Base-by-base conservation (phyloP, 2,329 filamentous ascomycete species). In the Metarhizium sp. region DNA sequence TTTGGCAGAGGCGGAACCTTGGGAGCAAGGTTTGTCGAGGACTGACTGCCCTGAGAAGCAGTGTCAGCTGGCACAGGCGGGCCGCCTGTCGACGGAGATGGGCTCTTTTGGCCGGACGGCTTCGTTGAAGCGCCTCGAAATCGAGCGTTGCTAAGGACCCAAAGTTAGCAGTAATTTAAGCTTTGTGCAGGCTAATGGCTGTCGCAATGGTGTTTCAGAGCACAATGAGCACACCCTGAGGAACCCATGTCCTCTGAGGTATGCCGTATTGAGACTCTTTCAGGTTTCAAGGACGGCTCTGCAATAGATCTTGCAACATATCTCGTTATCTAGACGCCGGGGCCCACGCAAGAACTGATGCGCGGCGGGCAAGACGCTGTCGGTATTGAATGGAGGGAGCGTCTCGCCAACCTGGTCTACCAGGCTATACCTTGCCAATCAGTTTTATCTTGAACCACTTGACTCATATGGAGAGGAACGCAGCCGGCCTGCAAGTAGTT, bases 1-100 rank as follows among this genome's bases (percentile, higher is more conserved):
- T 76, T 83, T 50, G 80, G 79, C 62, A 86, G 72, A 57, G 82
- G 82, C 58, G 82, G 81, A 48, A 85, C 77, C 67, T 78, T 80
- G 46, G 81, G 80, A 56, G 80, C 78, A 59, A 79, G 64, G 63
- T 68, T 80, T 52, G 73, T 68, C 40, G 80, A 76, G 40, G 78
- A 76, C 61, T 80, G 77, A 65, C 70, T 77, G 60, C 71, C 73
- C 66, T 78, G 78, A 51, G 75, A 69, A 56, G 69, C 62, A 51
- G 62, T 63, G 62, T 72, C 76, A 60, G 77, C 75, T 62, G 78
- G 53, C 43, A 52, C 38, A 13, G 58, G 73, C 62, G 77, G 76
- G 61, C 72, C 72, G 63, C 73, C 71, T 63, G 72, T 75, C 56
- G 76, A 73, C 48, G 73, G 70, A 55, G 73, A 73, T 51, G 78